A percentile compares a stretch with the other conserved stretches of the same genome.
Evolutionary conservation across 1,284 basidiomycete species (phyloP).

Genomic region (Inonotus obliquus): DNA sequence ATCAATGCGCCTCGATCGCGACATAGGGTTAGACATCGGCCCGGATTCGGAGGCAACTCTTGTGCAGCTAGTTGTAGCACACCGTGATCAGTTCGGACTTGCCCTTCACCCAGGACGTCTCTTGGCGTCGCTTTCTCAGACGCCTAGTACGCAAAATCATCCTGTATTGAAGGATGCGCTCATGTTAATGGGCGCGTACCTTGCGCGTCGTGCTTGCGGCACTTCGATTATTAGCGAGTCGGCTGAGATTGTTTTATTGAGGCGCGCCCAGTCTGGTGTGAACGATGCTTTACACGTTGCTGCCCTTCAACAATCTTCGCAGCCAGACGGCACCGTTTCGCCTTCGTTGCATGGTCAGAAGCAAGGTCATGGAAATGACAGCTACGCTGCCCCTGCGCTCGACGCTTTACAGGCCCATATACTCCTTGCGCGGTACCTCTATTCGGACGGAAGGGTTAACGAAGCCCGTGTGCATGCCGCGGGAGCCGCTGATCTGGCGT

Average conservation of each 20-base stretch:
- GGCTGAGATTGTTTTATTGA: neutral
- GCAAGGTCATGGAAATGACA: conserved; percentile 26
- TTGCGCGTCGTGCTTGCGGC: neutral
- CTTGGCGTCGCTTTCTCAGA: conserved; percentile 49
- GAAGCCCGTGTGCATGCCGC: conserved; percentile 72
- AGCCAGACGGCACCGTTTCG: neutral
- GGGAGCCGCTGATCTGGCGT: conserved; percentile 58
- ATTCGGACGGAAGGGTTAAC: conserved; percentile 63
- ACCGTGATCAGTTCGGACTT: conserved; percentile 67
- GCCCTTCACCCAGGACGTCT: conserved; percentile 62
- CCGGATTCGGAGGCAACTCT: conserved; percentile 52
- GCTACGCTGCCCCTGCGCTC: conserved; percentile 31
- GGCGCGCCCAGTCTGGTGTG: neutral
- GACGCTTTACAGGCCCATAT: conserved; percentile 73
- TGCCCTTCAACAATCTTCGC: neutral
- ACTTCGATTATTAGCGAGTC: neutral
- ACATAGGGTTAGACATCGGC: conserved; percentile 28
- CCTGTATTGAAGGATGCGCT: neutral
- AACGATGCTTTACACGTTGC: neutral
- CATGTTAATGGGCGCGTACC: neutral
- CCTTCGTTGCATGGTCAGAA: conserved; percentile 34
- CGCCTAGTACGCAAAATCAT: conserved; percentile 22
- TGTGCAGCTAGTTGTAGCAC: conserved; percentile 60
- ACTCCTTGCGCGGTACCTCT: conserved; percentile 66
- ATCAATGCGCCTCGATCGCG: conserved; percentile 29